Evolutionary conservation across 148 eudicot species (phyloP).

Genomic region (Hydrangea macrophylla): DNA sequence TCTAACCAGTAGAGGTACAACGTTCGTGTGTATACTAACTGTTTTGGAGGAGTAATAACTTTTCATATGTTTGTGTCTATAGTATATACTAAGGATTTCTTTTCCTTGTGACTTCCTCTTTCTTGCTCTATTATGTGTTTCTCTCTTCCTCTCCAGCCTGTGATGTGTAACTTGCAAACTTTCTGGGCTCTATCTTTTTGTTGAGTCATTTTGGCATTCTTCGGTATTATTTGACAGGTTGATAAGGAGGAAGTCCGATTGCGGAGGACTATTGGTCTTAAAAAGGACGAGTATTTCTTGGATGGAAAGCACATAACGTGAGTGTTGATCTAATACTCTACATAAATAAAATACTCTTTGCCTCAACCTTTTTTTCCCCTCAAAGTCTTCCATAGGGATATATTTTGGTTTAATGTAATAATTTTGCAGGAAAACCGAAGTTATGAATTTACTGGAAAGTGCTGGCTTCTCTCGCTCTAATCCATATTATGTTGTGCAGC

Average conservation of each 20-base stretch:
- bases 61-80: too few species aligned
- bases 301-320: constrained; percentile 99
- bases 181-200: neutral
- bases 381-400: neutral
- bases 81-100: too few species aligned
- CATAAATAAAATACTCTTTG: neutral
- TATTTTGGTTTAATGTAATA: constrained; percentile 7
- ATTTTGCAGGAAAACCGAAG: constrained; percentile 87
- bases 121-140: neutral
- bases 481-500: constrained; percentile 99
- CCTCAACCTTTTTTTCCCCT: constrained; percentile 2
- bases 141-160: neutral
- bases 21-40: too few species aligned
- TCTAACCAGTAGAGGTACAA: too few species aligned
- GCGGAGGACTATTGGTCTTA: constrained; percentile 88
- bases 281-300: constrained; percentile 94
- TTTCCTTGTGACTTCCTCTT: constrained; percentile 1
- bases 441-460: constrained; percentile 94
- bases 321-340: constrained; percentile 17
- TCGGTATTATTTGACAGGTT: constrained; percentile 44
- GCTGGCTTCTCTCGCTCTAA: constrained; percentile 99
- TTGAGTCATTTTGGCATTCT: neutral
- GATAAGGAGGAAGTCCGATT: constrained; percentile 95
- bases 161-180: neutral
- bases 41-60: too few species aligned